phyloP scores from a whole-genome alignment of 2,329 filamentous ascomycete genomes.

The Fusarium ambrosium region DNA sequence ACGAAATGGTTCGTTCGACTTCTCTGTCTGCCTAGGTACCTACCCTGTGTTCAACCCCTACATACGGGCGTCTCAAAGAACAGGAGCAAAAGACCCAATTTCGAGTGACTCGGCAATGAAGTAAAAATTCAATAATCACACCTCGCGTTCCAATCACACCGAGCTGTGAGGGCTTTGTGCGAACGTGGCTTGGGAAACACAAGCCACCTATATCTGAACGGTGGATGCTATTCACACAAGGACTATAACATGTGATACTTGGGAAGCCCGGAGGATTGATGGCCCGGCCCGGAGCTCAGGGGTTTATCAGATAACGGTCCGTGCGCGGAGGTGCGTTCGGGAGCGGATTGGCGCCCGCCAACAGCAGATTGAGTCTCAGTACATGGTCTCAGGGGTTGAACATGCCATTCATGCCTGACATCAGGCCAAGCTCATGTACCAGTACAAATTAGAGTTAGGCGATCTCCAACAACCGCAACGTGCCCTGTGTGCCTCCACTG shows the following conservation, averaged over 20 bases:
- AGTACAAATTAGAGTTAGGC: constrained; percentile 19
- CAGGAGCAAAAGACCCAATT: not conserved
- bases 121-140: not conserved
- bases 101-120: not conserved
- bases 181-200: constrained; percentile 1
- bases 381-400: constrained; percentile 9
- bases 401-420: not conserved
- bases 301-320: constrained; percentile 24
- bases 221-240: not conserved
- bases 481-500: constrained; percentile 25
- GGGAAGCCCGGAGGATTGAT: constrained; percentile 2
- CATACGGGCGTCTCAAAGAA: not conserved
- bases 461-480: constrained; percentile 36
- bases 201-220: not conserved
- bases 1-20: not conserved
- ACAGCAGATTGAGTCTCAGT: constrained; percentile 15
- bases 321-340: constrained; percentile 33
- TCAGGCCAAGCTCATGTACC: constrained; percentile 9
- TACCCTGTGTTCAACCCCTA: not conserved
- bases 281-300: constrained; percentile 32
- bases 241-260: constrained; percentile 11
- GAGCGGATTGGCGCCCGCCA: constrained; percentile 23
- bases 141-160: not conserved
- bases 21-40: not conserved
- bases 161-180: not conserved